These are phyloP conservation scores for Desmodesmus armatus DNA, from an alignment of 139 green algal genomes.

Conservation along the genomic window DNA sequence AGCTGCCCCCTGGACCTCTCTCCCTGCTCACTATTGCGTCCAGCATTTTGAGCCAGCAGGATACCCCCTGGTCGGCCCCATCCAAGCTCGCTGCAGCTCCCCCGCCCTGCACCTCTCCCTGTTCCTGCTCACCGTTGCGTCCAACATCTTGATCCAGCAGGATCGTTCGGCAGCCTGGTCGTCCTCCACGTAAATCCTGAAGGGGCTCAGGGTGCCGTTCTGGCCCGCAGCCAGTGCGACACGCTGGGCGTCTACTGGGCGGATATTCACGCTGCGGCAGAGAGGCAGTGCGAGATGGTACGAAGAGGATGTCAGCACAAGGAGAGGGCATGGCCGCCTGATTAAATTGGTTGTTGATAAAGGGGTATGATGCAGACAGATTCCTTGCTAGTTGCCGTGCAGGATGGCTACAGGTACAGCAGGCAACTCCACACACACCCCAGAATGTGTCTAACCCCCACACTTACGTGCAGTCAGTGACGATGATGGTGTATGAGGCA, in stretches of 20 bases:
- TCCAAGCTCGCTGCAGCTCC: background rate
- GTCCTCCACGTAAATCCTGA: conserved; percentile 64
- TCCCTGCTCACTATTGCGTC: no score
- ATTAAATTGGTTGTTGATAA: background rate
- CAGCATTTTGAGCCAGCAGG: no score
- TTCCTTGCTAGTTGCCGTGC: no score
- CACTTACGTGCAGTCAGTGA: conserved; percentile 64
- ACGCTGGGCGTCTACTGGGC: conserved; percentile 60
- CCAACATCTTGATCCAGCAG: conserved; percentile 63
- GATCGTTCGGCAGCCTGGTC: conserved; percentile 14
- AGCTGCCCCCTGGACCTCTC: no score
- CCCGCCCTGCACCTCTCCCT: no score
- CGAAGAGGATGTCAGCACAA: background rate
- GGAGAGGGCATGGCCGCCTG: no score
- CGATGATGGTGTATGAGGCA: conserved; percentile 64
- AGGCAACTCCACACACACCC: background rate
- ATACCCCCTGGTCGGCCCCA: no score
- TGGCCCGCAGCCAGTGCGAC: conserved; percentile 53
- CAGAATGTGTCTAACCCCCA: background rate
- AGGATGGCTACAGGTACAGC: no score
- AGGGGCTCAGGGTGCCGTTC: conserved; percentile 41
- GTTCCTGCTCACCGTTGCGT: conserved; percentile 48
- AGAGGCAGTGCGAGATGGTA: background rate
- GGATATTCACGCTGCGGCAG: conserved; percentile 42
- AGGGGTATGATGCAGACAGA: no score